Conservation (phyloP, 2,329 filamentous ascomycete genomes). For the Alternaria sp. region DNA sequence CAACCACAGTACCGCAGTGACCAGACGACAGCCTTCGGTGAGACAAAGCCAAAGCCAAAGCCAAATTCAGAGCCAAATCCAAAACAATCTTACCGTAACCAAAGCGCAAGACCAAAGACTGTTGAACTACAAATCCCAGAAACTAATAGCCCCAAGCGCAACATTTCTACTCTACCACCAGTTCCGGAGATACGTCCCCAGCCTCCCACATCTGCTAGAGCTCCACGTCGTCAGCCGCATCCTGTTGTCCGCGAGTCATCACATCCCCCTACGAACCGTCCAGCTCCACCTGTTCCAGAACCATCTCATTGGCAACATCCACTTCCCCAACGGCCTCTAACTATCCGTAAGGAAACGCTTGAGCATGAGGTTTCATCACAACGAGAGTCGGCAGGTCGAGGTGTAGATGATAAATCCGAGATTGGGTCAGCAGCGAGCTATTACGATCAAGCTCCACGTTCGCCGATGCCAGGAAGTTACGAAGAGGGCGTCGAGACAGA, state of each 20-base stretch:
- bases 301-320: background rate
- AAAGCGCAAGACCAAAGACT: no score
- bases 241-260: background rate
- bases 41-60: no score
- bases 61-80: no score
- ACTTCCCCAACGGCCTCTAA: background rate
- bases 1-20: no score
- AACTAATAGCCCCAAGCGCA: no score
- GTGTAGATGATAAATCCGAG: background rate
- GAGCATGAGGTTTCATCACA: background rate
- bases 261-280: background rate
- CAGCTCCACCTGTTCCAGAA: background rate
- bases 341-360: background rate
- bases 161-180: background rate
- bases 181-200: background rate
- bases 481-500: background rate
- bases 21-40: no score
- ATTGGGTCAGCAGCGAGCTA: background rate
- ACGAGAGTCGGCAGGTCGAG: background rate
- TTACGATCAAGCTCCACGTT: background rate
- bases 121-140: no score
- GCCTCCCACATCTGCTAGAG: background rate
- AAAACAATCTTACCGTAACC: no score
- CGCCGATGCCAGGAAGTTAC: background rate
- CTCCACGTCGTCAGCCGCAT: background rate